phyloP scores from a whole-genome alignment of 2,329 filamentous ascomycete species.

The Fusarium buxicola region DNA sequence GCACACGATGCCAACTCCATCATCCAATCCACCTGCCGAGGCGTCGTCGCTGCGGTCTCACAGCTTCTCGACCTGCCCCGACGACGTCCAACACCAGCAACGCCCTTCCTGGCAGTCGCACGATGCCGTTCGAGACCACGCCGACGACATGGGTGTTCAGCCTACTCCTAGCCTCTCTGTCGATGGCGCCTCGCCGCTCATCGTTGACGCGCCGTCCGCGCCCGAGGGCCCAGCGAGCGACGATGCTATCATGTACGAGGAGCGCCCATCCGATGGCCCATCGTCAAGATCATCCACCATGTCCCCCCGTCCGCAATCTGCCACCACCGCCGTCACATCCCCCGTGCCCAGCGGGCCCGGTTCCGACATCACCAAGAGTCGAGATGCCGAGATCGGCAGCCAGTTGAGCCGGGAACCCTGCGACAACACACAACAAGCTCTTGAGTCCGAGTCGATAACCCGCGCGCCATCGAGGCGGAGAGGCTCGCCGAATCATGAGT shows the following conservation, averaged over 20 bases:
- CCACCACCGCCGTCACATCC: conserved; percentile 49
- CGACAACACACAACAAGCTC: conserved; percentile 31
- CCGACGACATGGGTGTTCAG: conserved; percentile 36
- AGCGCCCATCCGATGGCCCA: conserved; percentile 44
- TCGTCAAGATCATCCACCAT: conserved; percentile 57
- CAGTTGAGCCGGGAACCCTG: conserved; percentile 41
- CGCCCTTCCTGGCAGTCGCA: conserved; percentile 43
- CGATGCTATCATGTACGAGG: conserved; percentile 43
- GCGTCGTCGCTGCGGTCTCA: conserved; percentile 53
- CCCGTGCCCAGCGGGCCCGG: conserved; percentile 49
- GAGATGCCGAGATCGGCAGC: conserved; percentile 42
- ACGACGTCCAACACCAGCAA: conserved; percentile 52
- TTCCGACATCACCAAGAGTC: conserved; percentile 51
- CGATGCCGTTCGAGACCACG: conserved; percentile 33
- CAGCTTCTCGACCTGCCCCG: conserved; percentile 58
- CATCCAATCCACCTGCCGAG: conserved; percentile 55
- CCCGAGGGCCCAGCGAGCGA: conserved; percentile 39
- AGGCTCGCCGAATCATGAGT: conserved; percentile 34
- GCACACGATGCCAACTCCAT: conserved; percentile 59
- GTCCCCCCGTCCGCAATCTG: conserved; percentile 57
- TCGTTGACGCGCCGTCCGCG: conserved; percentile 33
- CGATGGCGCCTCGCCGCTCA: conserved; percentile 39
- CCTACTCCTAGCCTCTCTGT: conserved; percentile 33
- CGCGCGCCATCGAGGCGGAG: conserved; percentile 28
- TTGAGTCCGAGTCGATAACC: conserved; percentile 32